Percentiles rank a stretch among this genome's conserved stretches.
These are phyloP conservation scores for Nakazawaea ernobii DNA, from an alignment of 805 yeast genomes.

Conservation along the genomic window DNA sequence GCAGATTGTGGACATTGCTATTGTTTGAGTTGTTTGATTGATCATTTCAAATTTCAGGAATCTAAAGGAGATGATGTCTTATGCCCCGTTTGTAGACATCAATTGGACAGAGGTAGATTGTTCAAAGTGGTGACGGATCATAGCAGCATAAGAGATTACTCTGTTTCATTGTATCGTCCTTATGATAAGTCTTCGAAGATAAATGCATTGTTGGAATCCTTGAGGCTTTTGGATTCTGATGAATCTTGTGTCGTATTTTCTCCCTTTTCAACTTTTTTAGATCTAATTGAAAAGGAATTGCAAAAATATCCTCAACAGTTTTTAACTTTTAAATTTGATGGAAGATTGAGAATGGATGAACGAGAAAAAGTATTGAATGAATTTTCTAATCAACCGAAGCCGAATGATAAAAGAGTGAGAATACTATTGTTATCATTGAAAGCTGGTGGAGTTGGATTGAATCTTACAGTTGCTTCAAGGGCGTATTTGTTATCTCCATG, in stretches of 20 bases:
- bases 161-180: slow-evolving; percentile 39
- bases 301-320: slow-evolving; percentile 38
- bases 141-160: slow-evolving; percentile 16
- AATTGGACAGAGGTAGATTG: slow-evolving; percentile 43
- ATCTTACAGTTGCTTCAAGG: slow-evolving; percentile 74
- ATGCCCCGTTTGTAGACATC: slow-evolving; percentile 75
- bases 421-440: slow-evolving; percentile 71
- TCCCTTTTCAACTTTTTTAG: slow-evolving; percentile 80
- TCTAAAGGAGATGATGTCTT: slow-evolving; percentile 33
- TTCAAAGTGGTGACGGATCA: slow-evolving; percentile 30
- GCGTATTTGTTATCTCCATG: slow-evolving; percentile 95
- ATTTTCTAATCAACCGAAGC: slow-evolving; percentile 35
- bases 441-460: slow-evolving; percentile 94
- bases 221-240: slow-evolving; percentile 52
- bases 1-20: slow-evolving; percentile 79
- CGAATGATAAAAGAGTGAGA: slow-evolving; percentile 20
- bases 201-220: slow-evolving; percentile 57
- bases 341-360: slow-evolving; percentile 61
- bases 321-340: slow-evolving; percentile 70
- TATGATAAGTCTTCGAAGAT: slow-evolving; percentile 65
- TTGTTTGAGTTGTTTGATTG: slow-evolving; percentile 67
- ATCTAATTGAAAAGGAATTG: slow-evolving; percentile 63
- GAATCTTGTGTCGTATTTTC: slow-evolving; percentile 85
- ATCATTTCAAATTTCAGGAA: slow-evolving; percentile 67
- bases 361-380: slow-evolving; percentile 55